Evolutionary conservation across 2,329 filamentous ascomycete genomes (phyloP).

Genomic region (Cercospora canescens): DNA sequence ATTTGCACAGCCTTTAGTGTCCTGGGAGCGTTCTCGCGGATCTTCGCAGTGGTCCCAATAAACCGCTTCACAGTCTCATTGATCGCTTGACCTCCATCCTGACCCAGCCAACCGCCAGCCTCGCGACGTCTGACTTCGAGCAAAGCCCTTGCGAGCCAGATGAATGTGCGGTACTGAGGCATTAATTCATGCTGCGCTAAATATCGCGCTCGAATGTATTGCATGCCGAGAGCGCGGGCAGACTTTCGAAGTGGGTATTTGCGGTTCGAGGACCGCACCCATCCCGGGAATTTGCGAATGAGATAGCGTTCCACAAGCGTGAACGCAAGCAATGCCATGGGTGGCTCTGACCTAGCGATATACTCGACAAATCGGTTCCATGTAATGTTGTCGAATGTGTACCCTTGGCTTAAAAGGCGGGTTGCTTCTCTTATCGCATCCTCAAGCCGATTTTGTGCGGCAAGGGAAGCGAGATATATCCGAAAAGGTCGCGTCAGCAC

Average conservation of each 20-base stretch:
- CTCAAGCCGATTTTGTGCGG: conserved; percentile 50
- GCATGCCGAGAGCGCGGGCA: conserved; percentile 23
- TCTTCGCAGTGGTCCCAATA: conserved; percentile 30
- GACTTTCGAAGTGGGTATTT: conserved; percentile 32
- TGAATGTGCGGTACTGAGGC: conserved; percentile 47
- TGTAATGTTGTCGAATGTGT: conserved; percentile 70
- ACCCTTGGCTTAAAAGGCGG: conserved; percentile 65
- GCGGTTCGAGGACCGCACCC: conserved; percentile 46
- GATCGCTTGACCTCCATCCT: conserved; percentile 17
- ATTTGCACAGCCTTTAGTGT: conserved; percentile 45
- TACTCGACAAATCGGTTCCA: conserved; percentile 67
- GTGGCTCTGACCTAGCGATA: conserved; percentile 56
- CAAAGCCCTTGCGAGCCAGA: conserved; percentile 42
- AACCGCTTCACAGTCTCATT: conserved; percentile 20
- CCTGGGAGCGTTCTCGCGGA: conserved; percentile 39
- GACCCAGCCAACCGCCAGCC: conserved; percentile 31
- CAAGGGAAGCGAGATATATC: conserved; percentile 55
- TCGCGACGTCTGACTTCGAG: conserved; percentile 39
- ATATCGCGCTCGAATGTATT: conserved; percentile 34
- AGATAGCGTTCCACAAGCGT: conserved; percentile 71
- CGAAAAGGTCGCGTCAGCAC: conserved; percentile 52
- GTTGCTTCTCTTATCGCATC: conserved; percentile 48
- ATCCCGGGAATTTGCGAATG: conserved; percentile 78
- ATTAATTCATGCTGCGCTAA: conserved; percentile 31
- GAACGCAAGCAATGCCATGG: conserved; percentile 67